Base-by-base conservation (phyloP, 306 rosid species). In the Glycyrrhiza uralensis region DNA sequence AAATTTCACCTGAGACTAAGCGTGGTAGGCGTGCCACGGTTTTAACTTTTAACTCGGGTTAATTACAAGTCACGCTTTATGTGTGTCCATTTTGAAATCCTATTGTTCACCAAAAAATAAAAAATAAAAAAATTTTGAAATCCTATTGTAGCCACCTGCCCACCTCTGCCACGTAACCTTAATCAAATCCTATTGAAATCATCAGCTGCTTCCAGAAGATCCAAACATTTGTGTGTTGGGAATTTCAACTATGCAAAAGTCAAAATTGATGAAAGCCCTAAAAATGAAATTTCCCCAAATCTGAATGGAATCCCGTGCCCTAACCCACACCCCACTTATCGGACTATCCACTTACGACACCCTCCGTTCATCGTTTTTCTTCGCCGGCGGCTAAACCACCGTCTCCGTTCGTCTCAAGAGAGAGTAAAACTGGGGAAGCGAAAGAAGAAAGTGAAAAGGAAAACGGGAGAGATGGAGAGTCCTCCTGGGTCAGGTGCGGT, bases 271-370 rank as follows among this genome's bases (percentile, higher is more conserved):
- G 24, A 52, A 79, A 72, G 56, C 83, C 83, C 74, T 55, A 77
- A 62, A 61, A 60, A 79, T 51, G 76, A 75, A 83, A 78, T 29
- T 74, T 19, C 73, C 79, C 86, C 86, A 79, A 78, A 79, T 83
- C 73, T 79, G 81, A 79, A 75, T 70, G 79, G 78, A 75, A 39
- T 75, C 29, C 36, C 10, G 73, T 69, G 86, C 86, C 83, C 83
- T 82, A 82, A 82, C 56, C 70, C 36, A 74, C 7, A 36, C 39
- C 59, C 47, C 45, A 13, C 32, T 36, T 12, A 19, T 42, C 73
- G 71, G 73, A 81, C 32, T 76, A 70, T 76, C 72, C 79, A 56
- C 20, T 14, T 12, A 18, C 82, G 45, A 50, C 80, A 62, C 39
- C 69, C 45, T 52, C 69, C 59, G 76, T 55, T 56, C 69, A 51